Evolutionary conservation across 352 stramenopile species (phyloP), one percentile per base, ranked within the genome.

Genomic region (Blastocystis hominis): DNA sequence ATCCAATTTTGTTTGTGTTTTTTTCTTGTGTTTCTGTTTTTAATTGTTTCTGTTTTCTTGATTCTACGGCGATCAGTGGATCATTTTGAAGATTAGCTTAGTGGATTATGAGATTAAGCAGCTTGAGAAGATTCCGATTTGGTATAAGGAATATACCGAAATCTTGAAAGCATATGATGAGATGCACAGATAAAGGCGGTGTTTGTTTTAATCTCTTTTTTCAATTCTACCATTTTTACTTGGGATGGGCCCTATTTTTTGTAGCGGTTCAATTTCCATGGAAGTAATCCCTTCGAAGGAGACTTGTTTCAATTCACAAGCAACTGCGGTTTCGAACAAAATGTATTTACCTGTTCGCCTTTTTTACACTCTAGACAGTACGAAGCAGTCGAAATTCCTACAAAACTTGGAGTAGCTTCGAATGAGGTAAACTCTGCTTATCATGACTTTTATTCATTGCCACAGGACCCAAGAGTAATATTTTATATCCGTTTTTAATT

Each of bases 71-170:
- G 17, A 56, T 1, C 15, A 13, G 17, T 36, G 13, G 9, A 36
- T 78, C 17, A 7, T 78, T 36, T 20, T 61, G 7, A 1, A 24
- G 17, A 56, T 78, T 62, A 30, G 68, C 24, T 15, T 78, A n/a
- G 34, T 78, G 13, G 68, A 78, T 30, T 78, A 62, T 36, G 68
- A 78, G 36, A 42, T 50, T 15, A 78, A 78, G 36, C 38, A 56
- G 50, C 56, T 78, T 30, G 42, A 78, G 42, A 78, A 78, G 68
- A 78, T 78, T 30, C 68, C 68, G 6, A 36, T 56, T 7, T 78
- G 68, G 68, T 78, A 78, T 36, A 3, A 78, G 6, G 30, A 78
- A 42, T 44, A 78, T 34, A 30, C 40, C 1, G 68, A 78, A 40
- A 62, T 78, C 20, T 50, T 78, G 30, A 6, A 78, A 78, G n/a